phyloP scores from a whole-genome alignment of 345 rosid genomes.

The Brassica incana region DNA sequence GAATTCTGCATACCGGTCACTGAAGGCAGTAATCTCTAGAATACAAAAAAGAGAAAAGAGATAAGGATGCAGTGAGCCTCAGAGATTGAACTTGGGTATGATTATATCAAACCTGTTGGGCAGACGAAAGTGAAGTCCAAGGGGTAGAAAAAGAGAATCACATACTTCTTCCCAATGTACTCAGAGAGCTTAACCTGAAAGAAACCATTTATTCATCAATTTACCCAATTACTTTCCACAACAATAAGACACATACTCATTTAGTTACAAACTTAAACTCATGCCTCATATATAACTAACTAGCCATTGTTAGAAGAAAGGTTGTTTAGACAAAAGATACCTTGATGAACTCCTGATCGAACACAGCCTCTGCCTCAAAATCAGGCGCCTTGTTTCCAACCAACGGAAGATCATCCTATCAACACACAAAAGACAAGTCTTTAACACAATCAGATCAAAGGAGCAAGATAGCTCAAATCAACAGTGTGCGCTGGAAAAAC shows the following conservation, averaged over 20 bases:
- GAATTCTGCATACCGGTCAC: neutral
- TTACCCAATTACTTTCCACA: neutral
- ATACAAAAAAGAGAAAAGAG: neutral
- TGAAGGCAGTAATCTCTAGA: neutral
- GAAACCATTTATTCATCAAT: neutral
- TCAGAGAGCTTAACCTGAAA: neutral
- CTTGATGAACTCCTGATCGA: conserved; percentile 93
- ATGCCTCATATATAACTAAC: too few species aligned
- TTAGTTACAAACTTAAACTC: neutral
- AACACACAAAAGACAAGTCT: neutral
- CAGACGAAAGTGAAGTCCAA: conserved; percentile 1
- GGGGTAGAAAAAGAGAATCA: neutral
- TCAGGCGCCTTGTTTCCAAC: conserved; percentile 90
- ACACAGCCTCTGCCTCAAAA: conserved; percentile 96
- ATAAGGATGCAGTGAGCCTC: neutral
- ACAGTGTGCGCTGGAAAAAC: neutral
- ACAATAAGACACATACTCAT: neutral
- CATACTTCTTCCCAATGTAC: neutral
- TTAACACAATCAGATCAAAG: conserved; percentile 5
- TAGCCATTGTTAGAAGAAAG: neutral
- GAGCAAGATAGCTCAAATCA: neutral
- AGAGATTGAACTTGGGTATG: neutral
- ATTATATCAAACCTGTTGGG: neutral
- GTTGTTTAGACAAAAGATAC: conserved; percentile 32
- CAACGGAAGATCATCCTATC: conserved; percentile 72